Conservation (phyloP, 305 asterid species). For the Fraxinus greggii region DNA sequence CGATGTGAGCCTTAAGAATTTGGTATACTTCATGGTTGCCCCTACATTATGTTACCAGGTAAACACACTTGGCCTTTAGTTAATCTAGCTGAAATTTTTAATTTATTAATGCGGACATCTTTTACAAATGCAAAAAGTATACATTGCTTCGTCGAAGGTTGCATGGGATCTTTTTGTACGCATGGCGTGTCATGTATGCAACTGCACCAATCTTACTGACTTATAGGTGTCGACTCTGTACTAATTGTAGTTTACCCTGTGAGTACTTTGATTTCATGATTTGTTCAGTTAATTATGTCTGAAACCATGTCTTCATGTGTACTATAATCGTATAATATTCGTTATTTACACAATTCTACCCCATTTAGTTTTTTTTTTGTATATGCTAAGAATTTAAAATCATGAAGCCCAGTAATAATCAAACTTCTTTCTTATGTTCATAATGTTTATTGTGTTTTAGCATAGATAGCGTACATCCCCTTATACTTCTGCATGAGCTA, state of each 20-base stretch:
- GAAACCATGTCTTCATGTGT: constrained; percentile 8
- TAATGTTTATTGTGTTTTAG: neutral
- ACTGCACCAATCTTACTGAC: constrained; percentile 5
- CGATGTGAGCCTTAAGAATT: constrained; percentile 65
- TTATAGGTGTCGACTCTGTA: constrained; percentile 6
- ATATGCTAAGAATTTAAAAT: neutral
- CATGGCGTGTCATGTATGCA: constrained; percentile 4
- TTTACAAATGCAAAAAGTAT: constrained; percentile 6
- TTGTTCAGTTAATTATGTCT: constrained; percentile 18
- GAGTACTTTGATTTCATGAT: constrained; percentile 2
- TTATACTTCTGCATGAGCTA: constrained; percentile 5
- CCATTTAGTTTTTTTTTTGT: constrained; percentile 12
- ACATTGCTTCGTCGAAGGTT: constrained; percentile 11
- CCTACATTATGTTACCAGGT: constrained; percentile 99
- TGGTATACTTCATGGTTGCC: constrained; percentile 88
- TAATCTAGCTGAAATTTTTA: constrained; percentile 14
- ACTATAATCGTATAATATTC: constrained; percentile 5
- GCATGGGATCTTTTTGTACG: constrained; percentile 4
- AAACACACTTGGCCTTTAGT: constrained; percentile 18
- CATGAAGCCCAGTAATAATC: constrained; percentile 4
- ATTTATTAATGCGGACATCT: constrained; percentile 13
- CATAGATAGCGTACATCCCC: neutral
- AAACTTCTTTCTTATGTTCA: neutral
- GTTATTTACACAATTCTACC: neutral
- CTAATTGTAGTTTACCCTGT: neutral